These are phyloP conservation scores for Amylocystis lapponica DNA, from an alignment of 768 basidiomycete species.

Conservation along the genomic window DNA sequence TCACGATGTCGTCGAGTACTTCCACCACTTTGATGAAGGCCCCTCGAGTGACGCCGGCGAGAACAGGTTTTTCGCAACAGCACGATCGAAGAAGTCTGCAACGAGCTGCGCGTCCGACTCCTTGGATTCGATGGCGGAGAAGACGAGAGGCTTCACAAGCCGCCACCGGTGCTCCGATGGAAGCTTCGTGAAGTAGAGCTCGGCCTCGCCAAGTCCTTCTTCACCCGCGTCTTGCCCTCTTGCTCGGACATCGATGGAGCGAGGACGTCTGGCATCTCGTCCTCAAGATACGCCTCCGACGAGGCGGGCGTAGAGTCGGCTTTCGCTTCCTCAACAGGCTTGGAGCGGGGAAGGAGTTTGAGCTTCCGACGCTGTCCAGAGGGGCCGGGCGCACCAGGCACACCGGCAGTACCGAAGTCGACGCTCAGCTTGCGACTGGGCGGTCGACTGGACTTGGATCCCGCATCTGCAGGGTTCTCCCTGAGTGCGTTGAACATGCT, in stretches of 20 bases:
- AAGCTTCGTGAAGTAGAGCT: conserved; percentile 75
- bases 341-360: conserved; percentile 73
- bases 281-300: conserved; percentile 44
- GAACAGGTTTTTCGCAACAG: conserved; percentile 54
- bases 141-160: conserved; percentile 73
- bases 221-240: conserved; percentile 69
- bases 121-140: conserved; percentile 65
- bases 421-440: conserved; percentile 47
- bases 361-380: conserved; percentile 61
- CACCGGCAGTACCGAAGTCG: conserved; percentile 41
- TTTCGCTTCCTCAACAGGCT: conserved; percentile 41
- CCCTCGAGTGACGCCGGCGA: conserved; percentile 57
- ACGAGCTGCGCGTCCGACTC: conserved; percentile 75
- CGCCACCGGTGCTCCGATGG: conserved; percentile 55
- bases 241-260: conserved; percentile 53
- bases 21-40: conserved; percentile 69
- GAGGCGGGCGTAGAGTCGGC: conserved; percentile 39
- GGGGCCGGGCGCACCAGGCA: conserved; percentile 43
- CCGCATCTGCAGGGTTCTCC: conserved; percentile 49
- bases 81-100: conserved; percentile 64
- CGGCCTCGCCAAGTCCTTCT: conserved; percentile 79
- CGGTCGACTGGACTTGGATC: conserved; percentile 45
- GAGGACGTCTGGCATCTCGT: conserved; percentile 34
- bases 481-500: conserved; percentile 90
- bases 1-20: conserved; percentile 80